Evolutionary conservation across 176 grass and related monocot species (phyloP).

Genomic region (Hyparrhenia diplandra): DNA sequence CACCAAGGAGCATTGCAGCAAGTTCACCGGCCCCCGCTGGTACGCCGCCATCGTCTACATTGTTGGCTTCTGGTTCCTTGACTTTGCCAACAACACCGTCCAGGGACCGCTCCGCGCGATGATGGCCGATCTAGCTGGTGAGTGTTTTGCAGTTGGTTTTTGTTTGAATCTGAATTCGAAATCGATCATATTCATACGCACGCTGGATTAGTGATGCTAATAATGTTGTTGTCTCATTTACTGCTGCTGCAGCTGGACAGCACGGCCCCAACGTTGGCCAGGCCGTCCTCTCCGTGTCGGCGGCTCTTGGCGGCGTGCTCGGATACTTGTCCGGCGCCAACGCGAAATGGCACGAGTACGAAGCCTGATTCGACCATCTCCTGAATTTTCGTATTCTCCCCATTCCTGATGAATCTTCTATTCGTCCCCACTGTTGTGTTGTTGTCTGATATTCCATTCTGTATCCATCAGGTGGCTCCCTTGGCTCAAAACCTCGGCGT

Average conservation of each 20-base stretch:
- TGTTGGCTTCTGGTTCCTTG: constrained; percentile 87
- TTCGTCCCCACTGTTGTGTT: neutral
- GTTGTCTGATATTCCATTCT: no score
- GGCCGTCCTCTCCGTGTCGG: constrained; percentile 70
- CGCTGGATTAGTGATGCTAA: no score
- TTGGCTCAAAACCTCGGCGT: constrained; percentile 37
- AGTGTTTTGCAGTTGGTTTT: neutral
- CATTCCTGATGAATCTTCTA: no score
- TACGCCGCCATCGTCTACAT: constrained; percentile 58
- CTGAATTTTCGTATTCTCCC: no score
- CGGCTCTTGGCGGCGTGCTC: constrained; percentile 74
- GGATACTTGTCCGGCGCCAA: constrained; percentile 68
- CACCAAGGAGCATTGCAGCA: constrained; percentile 73
- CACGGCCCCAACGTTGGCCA: constrained; percentile 45
- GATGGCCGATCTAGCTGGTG: constrained; percentile 51
- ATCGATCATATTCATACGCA: neutral
- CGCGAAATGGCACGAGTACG: constrained; percentile 44
- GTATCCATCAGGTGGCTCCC: constrained; percentile 46
- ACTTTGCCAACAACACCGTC: constrained; percentile 86
- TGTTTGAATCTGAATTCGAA: neutral
- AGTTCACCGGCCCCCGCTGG: constrained; percentile 53
- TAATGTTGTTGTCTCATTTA: neutral
- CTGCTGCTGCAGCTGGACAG: constrained; percentile 5
- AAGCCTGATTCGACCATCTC: neutral
- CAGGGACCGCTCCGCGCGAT: constrained; percentile 50